phyloP scores from a whole-genome alignment of 306 rosid genomes.

The Ormosia emarginata region DNA sequence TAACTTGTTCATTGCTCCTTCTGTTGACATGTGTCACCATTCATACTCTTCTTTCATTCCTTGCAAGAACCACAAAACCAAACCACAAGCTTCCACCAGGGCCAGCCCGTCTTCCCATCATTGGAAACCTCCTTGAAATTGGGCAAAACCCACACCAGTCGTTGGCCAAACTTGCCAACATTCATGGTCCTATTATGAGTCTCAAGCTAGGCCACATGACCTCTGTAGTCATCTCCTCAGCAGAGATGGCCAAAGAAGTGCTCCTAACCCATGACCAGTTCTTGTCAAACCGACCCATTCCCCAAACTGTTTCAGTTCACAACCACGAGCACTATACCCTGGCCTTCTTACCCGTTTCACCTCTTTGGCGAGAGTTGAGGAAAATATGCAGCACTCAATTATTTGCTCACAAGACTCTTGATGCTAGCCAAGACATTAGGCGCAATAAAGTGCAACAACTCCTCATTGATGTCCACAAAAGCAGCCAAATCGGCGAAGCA shows the following conservation, averaged over 20 bases:
- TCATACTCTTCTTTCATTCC: neutral
- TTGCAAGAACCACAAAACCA: neutral
- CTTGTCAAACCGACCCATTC: conserved; percentile 31
- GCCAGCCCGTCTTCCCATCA: conserved; percentile 26
- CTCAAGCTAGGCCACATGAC: conserved; percentile 41
- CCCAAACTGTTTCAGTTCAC: neutral
- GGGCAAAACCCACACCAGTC: conserved; percentile 41
- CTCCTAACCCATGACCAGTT: conserved; percentile 38
- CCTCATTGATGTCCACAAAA: neutral
- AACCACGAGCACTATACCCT: neutral
- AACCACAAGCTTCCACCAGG: conserved; percentile 41
- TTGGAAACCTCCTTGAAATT: conserved; percentile 47
- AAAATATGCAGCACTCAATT: conserved; percentile 22
- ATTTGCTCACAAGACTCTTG: conserved; percentile 12
- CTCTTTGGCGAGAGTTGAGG: conserved; percentile 34
- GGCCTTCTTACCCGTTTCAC: conserved; percentile 28
- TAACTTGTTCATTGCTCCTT: neutral
- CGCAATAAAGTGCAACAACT: conserved; percentile 23
- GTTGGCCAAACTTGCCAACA: conserved; percentile 23
- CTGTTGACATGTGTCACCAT: neutral
- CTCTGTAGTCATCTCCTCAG: conserved; percentile 30
- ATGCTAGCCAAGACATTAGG: neutral
- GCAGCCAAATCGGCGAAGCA: conserved; percentile 13
- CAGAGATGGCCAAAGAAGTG: conserved; percentile 29
- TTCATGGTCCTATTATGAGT: conserved; percentile 35